A percentile compares a stretch with the other conserved stretches of the same genome.
Evolutionary conservation across 331 rosid genomes (phyloP).

Genomic region (Rosa hybrid): DNA sequence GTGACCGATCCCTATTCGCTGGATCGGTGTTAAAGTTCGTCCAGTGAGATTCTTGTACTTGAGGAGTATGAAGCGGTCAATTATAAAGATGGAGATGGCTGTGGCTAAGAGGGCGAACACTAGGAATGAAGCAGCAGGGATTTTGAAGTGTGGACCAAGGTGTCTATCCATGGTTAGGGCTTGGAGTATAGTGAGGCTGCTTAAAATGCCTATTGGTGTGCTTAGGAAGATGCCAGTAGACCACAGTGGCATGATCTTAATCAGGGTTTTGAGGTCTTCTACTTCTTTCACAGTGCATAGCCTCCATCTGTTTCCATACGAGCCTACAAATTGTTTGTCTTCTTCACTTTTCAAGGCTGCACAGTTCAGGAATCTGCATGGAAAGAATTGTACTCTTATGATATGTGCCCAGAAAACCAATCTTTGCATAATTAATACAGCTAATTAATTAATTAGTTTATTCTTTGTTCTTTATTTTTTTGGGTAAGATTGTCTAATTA

Average conservation of each 20-base stretch:
- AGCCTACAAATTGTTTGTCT: constrained; percentile 14
- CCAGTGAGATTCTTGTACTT: not conserved
- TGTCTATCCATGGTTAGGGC: constrained; percentile 37
- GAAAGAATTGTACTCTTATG: not conserved
- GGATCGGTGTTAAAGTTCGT: constrained; percentile 23
- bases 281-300: constrained; percentile 37
- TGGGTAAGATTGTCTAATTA: no score
- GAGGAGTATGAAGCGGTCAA: constrained; percentile 17
- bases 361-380: constrained; percentile 26
- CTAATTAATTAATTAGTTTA: no score
- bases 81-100: constrained; percentile 21
- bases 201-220: constrained; percentile 18
- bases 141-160: constrained; percentile 27
- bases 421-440: no score
- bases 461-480: no score
- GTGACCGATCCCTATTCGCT: constrained; percentile 30
- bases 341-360: constrained; percentile 30
- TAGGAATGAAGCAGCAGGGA: constrained; percentile 25
- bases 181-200: constrained; percentile 27
- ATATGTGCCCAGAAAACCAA: not conserved
- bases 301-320: constrained; percentile 30
- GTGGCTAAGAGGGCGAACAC: not conserved
- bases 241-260: constrained; percentile 35
- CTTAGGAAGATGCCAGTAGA: constrained; percentile 28
- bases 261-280: constrained; percentile 35